Evolutionary conservation across 2,329 filamentous ascomycete genomes (phyloP), one percentile per base, ranked within the genome.

Genomic region (Epichloe scottii): DNA sequence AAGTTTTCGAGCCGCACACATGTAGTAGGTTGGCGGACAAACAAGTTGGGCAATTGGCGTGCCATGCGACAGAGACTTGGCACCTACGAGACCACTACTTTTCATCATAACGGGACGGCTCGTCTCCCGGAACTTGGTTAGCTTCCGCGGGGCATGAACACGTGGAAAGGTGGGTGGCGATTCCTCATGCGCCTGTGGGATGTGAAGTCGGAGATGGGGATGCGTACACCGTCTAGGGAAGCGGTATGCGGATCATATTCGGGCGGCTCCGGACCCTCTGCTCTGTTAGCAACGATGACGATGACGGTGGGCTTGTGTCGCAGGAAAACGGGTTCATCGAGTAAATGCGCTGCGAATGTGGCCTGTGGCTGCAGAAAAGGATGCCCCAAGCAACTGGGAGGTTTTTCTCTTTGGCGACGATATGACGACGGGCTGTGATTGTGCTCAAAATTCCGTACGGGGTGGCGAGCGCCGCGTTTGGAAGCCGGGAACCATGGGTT

Each of bases 71-170:
- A 33, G 4, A 33, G 7, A 8, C 7, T 26, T 26, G 7, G 23
- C 23, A 1, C 5, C 23, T 23, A 23, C 23, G 23, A 5, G 5
- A 23, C 23, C 23, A 14, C 45, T 5, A 15, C 33, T 12, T 5
- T 4, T 26, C 7, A 12, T 38, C n/a, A 26, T 7, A 1, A 26
- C 52, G 38, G 46, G 26, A 37, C 49, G 52, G 46, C 49, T 49
- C 46, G 52, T 49, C 49, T 49, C 23, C 52, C 46, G 39, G 45
- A 30, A 15, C 21, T 35, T 43, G 3, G 49, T 43, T 43, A 0
- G 49, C 52, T 51, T 51, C 49, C 52, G 46, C 45, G 23, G 26
- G 14, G 37, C 45, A 39, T 30, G 8, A 1, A 30, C 11, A 30
- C 26, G 12, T 35, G 10, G 2, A 15, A 1, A 50, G 37, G n/a